Evolutionary conservation across 106 monocot species (phyloP).

Genomic region (Dactylorhiza incarnata): DNA sequence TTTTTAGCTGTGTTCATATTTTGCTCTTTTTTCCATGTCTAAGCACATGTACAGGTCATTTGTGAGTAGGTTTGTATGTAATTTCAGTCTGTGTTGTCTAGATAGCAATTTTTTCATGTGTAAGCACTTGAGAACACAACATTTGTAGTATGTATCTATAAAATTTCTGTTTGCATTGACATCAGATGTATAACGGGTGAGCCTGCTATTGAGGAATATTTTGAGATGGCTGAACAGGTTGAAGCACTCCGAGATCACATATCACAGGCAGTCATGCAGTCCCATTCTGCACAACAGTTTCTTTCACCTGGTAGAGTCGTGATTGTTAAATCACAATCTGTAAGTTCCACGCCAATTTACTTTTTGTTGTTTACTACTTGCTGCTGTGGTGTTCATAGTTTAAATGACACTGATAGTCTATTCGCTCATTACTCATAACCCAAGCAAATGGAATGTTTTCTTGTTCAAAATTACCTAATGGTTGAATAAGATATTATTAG

Average conservation of each 20-base stretch:
- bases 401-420: background rate
- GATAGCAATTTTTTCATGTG: conserved; percentile 9
- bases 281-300: conserved; percentile 50
- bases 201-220: conserved; percentile 92
- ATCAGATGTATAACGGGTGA: conserved; percentile 93
- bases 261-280: conserved; percentile 60
- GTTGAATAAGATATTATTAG: background rate
- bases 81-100: background rate
- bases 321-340: conserved; percentile 63
- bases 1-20: background rate
- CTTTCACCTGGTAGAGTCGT: conserved; percentile 87
- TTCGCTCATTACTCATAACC: background rate
- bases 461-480: background rate
- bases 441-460: conserved; percentile 1
- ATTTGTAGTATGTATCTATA: background rate
- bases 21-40: background rate
- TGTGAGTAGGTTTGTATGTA: background rate
- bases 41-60: background rate
- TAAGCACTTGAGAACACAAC: background rate
- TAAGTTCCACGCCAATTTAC: conserved; percentile 16
- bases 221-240: conserved; percentile 58
- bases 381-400: background rate
- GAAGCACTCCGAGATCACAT: conserved; percentile 48
- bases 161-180: background rate
- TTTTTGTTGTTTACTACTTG: background rate